Conservation (phyloP, 352 stramenopile species). For the Phytophthora aleatoria region DNA sequence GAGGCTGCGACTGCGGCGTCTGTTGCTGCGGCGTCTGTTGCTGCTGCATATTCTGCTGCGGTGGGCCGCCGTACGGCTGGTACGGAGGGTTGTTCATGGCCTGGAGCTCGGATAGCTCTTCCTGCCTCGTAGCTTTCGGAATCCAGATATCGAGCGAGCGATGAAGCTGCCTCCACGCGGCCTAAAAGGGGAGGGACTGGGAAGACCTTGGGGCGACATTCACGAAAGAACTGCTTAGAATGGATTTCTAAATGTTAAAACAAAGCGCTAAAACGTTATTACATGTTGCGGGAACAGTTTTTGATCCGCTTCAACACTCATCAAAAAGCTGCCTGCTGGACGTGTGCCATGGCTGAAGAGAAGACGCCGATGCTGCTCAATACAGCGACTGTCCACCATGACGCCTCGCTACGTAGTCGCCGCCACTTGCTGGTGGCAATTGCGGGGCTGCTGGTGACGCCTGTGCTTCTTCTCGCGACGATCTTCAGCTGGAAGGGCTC, state of each 20-base stretch:
- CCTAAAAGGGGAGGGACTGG: constrained; percentile 5
- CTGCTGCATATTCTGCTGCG: constrained; percentile 40
- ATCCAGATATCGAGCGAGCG: constrained; percentile 15
- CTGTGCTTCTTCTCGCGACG: constrained; percentile 30
- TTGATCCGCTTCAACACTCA: constrained; percentile 10
- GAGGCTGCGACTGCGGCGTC: too few species aligned
- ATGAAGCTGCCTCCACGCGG: constrained; percentile 26
- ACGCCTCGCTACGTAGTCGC: constrained; percentile 5
- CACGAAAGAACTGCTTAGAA: neutral
- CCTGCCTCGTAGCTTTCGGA: constrained; percentile 18
- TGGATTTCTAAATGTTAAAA: neutral
- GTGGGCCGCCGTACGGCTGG: constrained; percentile 56
- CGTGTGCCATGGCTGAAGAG: constrained; percentile 22
- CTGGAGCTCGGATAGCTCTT: constrained; percentile 7
- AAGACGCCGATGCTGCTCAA: constrained; percentile 28
- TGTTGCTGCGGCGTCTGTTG: constrained; percentile 40
- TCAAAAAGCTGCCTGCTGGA: constrained; percentile 1
- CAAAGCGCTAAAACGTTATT: neutral
- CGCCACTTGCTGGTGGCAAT: constrained; percentile 23
- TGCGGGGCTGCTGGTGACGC: constrained; percentile 20
- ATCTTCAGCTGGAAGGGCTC: constrained; percentile 8
- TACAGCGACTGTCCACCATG: neutral
- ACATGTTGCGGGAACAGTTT: neutral
- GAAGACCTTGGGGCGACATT: constrained; percentile 15
- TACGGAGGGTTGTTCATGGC: constrained; percentile 55